phyloP scores from a whole-genome alignment of 2,329 filamentous ascomycete genomes.

The Ophiostoma sp. region DNA sequence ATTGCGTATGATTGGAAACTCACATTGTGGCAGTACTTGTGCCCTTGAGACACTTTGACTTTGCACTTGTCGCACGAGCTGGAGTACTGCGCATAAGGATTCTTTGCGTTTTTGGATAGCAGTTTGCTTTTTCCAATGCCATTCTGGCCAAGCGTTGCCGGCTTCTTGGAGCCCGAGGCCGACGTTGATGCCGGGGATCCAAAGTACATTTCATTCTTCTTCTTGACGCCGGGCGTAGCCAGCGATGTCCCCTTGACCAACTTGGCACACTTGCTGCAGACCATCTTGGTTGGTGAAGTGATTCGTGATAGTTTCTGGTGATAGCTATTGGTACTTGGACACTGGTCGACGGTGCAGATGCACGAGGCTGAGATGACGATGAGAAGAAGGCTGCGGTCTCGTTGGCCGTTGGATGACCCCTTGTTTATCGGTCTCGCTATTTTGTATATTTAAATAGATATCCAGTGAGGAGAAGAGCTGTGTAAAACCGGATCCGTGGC shows the following conservation, averaged over 20 bases:
- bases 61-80: slow-evolving; percentile 58
- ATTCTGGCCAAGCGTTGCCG: slow-evolving; percentile 52
- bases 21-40: slow-evolving; percentile 50
- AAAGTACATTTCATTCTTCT: slow-evolving; percentile 62
- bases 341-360: not conserved
- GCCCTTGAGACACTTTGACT: slow-evolving; percentile 57
- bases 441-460: not conserved
- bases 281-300: slow-evolving; percentile 34
- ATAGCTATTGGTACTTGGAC: no score
- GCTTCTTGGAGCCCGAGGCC: slow-evolving; percentile 41
- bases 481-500: not conserved
- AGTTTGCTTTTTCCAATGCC: slow-evolving; percentile 63
- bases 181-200: slow-evolving; percentile 45
- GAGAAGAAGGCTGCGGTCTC: not conserved
- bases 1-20: not conserved
- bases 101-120: slow-evolving; percentile 59
- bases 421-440: not conserved
- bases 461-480: not conserved
- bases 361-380: not conserved
- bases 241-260: slow-evolving; percentile 55
- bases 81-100: slow-evolving; percentile 60
- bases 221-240: slow-evolving; percentile 60
- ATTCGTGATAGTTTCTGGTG: not conserved
- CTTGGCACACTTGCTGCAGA: slow-evolving; percentile 61
- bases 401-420: not conserved